Conservation (phyloP, 306 rosid species). For the Psophocarpus tetragonolobus region DNA sequence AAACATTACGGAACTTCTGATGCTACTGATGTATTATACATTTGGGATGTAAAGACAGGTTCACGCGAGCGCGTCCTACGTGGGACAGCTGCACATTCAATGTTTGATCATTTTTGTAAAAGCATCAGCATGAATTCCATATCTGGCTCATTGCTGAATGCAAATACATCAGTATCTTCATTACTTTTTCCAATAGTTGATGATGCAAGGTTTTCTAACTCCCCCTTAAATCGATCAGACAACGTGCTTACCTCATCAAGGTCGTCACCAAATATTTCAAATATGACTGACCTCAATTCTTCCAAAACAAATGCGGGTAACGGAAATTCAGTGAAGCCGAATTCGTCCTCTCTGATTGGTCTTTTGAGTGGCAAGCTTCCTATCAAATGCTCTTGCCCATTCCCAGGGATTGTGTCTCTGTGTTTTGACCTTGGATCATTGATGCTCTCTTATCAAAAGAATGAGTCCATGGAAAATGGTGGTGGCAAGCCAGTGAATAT, state of each 20-base stretch:
- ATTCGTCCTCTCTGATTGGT: conserved; percentile 36
- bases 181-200: conserved; percentile 73
- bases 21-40: conserved; percentile 62
- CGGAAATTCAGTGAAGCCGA: conserved; percentile 42
- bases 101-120: conserved; percentile 92
- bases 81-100: conserved; percentile 88
- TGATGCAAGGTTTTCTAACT: conserved; percentile 63
- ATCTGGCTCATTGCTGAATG: conserved; percentile 72
- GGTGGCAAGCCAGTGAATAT: conserved; percentile 40
- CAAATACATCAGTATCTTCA: conserved; percentile 87
- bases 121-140: conserved; percentile 66
- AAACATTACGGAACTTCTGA: conserved; percentile 66
- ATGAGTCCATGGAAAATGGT: conserved; percentile 40
- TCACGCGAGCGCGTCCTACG: conserved; percentile 82
- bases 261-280: conserved; percentile 52
- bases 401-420: conserved; percentile 84
- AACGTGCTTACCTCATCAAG: conserved; percentile 49
- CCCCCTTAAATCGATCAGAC: conserved; percentile 46
- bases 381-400: conserved; percentile 79
- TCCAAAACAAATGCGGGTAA: conserved; percentile 50
- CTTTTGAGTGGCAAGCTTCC: conserved; percentile 61
- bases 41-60: conserved; percentile 96
- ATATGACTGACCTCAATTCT: conserved; percentile 44
- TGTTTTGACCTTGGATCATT: conserved; percentile 82
- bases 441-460: conserved; percentile 60